A percentile compares a stretch with the other conserved stretches of the same genome.
Conservation (phyloP, 306 rosid genomes). For the Macrotyloma uniflorum region DNA sequence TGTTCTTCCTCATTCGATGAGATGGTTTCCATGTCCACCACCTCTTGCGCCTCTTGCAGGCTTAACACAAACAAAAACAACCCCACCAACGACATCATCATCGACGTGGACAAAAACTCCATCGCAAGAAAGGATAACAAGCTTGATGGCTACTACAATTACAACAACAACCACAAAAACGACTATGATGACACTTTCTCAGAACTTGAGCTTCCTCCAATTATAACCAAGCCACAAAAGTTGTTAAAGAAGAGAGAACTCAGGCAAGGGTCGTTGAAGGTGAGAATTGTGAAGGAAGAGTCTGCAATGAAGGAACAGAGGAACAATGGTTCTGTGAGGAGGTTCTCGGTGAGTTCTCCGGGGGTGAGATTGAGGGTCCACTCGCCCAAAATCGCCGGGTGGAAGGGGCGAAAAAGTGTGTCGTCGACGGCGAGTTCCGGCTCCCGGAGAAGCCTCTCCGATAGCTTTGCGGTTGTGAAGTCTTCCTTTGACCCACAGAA, state of each 20-base stretch:
- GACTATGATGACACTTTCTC: constrained; percentile 39
- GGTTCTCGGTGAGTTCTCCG: constrained; percentile 44
- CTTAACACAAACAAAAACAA: constrained; percentile 8
- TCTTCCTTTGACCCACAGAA: constrained; percentile 70
- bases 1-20: constrained; percentile 49
- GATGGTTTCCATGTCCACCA: constrained; percentile 43
- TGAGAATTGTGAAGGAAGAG: constrained; percentile 33
- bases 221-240: constrained; percentile 42
- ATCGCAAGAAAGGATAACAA: constrained; percentile 40
- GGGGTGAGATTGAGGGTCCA: constrained; percentile 53
- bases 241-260: constrained; percentile 35
- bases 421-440: constrained; percentile 33
- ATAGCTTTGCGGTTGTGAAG: constrained; percentile 68
- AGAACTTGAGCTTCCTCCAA: constrained; percentile 59
- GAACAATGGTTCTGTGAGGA: constrained; percentile 20
- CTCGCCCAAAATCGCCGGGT: constrained; percentile 56
- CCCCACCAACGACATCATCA: constrained; percentile 48
- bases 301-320: constrained; percentile 42
- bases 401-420: constrained; percentile 51
- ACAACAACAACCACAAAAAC: neutral
- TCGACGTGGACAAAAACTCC: constrained; percentile 55
- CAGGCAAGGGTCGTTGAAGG: constrained; percentile 33
- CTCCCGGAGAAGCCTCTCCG: constrained; percentile 53
- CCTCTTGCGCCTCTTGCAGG: constrained; percentile 20
- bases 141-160: constrained; percentile 9